Conservation (phyloP, 2,329 filamentous ascomycete genomes). For the Dendrostoma leiphaemia region DNA sequence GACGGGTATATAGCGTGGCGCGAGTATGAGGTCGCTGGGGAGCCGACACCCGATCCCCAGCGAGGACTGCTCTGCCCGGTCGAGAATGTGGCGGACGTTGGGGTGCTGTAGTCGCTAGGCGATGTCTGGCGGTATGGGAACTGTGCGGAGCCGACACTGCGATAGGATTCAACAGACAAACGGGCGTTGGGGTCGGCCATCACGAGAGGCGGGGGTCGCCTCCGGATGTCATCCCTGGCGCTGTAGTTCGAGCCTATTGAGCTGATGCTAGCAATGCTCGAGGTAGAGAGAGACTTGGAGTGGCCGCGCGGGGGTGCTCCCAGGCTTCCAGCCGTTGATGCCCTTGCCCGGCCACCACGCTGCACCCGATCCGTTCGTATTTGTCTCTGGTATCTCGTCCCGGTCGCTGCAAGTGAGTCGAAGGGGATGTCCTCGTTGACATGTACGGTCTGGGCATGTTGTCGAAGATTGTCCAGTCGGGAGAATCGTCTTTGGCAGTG, state of each 20-base stretch:
- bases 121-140: slow-evolving; percentile 68
- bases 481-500: slow-evolving; percentile 94
- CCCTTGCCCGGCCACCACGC: slow-evolving; percentile 68
- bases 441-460: slow-evolving; percentile 97
- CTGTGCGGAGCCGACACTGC: slow-evolving; percentile 60
- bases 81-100: slow-evolving; percentile 80
- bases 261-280: slow-evolving; percentile 75
- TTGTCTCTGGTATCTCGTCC: slow-evolving; percentile 88
- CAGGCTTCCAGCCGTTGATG: slow-evolving; percentile 74
- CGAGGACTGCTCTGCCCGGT: slow-evolving; percentile 74
- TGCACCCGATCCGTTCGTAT: slow-evolving; percentile 84
- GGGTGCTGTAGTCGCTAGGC: slow-evolving; percentile 75
- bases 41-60: slow-evolving; percentile 66
- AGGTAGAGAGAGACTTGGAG: slow-evolving; percentile 80
- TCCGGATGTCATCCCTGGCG: slow-evolving; percentile 63
- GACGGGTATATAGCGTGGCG: slow-evolving; percentile 69
- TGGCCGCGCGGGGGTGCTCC: slow-evolving; percentile 73
- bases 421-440: slow-evolving; percentile 95
- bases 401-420: slow-evolving; percentile 88
- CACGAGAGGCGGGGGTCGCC: slow-evolving; percentile 76
- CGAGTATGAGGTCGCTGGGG: slow-evolving; percentile 69
- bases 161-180: slow-evolving; percentile 67
- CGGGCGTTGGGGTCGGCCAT: slow-evolving; percentile 71
- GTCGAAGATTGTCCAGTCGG: slow-evolving; percentile 87
- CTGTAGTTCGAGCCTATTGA: slow-evolving; percentile 67